Evolutionary conservation across 2,329 filamentous ascomycete species (phyloP), one percentile per base, ranked within the genome.

Genomic region (Nothophoma quercina): DNA sequence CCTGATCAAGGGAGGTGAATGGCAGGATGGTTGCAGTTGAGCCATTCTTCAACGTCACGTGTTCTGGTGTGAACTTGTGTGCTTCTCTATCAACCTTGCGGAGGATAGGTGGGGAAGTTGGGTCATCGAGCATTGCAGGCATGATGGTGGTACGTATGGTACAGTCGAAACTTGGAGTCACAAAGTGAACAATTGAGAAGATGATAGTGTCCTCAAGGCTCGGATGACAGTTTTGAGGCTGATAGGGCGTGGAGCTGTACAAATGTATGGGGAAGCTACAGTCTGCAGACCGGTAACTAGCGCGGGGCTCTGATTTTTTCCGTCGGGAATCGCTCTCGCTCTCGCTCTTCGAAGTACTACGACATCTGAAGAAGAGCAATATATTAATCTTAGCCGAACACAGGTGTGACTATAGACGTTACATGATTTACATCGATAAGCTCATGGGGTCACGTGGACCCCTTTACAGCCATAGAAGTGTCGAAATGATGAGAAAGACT

Each of bases 11-110:
- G 9, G 88, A 88, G 13, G 85, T 85, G 72, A 95, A 91, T 12
- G 91, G 91, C 26, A 96, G 81, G 40, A 95, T 81, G 1, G 90
- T 93, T 4, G 90, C 91, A 41, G 88, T 92, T 9, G 40, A 13
- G 64, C 89, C 84, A 73, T 95, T 90, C 51, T 90, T 84, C 42
- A 96, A 83, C 1, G 86, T 92, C 57, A 95, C 88, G 72, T 89
- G 87, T 55, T 86, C 85, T 26, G 89, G 86, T 13, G 78, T 73
- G 67, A 95, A 87, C 44, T 91, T 79, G 39, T 84, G 77, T 46
- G 85, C 83, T 66, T 87, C 87, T 56, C 85, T 87, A 19, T 50
- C 22, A 7, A 48, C 15, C 45, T 84, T 80, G 60, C 87, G 85
- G 75, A 88, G 85, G 64, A 90, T 86, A 67, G 86, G 84, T 62